These are phyloP conservation scores for Aquilaria malaccensis DNA, from an alignment of 345 rosid genomes.

Conservation along the genomic window DNA sequence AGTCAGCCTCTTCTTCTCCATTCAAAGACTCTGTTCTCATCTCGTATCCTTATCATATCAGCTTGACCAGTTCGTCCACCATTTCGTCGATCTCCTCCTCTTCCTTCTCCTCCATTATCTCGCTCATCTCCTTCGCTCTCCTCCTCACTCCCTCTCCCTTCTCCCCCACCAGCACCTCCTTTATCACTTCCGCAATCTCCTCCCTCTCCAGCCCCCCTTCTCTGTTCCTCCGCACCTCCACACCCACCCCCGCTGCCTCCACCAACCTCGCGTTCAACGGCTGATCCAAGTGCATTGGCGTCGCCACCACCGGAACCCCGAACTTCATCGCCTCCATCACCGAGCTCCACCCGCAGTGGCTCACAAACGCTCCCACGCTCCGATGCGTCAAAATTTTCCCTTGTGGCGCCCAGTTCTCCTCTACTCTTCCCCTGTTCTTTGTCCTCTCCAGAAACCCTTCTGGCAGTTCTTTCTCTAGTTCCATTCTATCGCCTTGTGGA, in stretches of 20 bases:
- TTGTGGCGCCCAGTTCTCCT: slow-evolving; percentile 35
- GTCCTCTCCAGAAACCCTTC: slow-evolving; percentile 23
- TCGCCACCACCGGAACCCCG: slow-evolving; percentile 29
- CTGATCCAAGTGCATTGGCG: slow-evolving; percentile 32
- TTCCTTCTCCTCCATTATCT: slow-evolving; percentile 12
- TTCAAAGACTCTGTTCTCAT: too few relatives aligned
- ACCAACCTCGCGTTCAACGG: slow-evolving; percentile 24
- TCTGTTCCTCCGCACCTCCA: slow-evolving; percentile 17
- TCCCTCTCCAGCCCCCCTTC: slow-evolving; percentile 12
- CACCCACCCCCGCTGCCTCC: slow-evolving; percentile 23
- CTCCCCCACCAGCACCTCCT: slow-evolving; percentile 17
- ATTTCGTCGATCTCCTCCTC: slow-evolving; percentile 20
- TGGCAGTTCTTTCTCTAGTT: slow-evolving; percentile 19
- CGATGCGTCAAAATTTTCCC: slow-evolving; percentile 15
- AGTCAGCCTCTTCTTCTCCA: too few relatives aligned
- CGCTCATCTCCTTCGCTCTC: slow-evolving; percentile 20
- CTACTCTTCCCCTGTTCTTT: slow-evolving; percentile 18
- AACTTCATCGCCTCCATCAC: slow-evolving; percentile 27
- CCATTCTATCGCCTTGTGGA: slow-evolving; percentile 10
- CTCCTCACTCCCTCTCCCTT: slow-evolving; percentile 22
- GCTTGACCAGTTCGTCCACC: slow-evolving; percentile 9
- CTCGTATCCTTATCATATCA: too few relatives aligned
- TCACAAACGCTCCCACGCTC: slow-evolving; percentile 29
- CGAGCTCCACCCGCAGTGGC: slow-evolving; percentile 39
- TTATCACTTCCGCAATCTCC: slow-evolving; percentile 24